Evolutionary conservation across 192 early-diverging fungal genomes (phyloP).

Genomic region (Coemansia sp.): DNA sequence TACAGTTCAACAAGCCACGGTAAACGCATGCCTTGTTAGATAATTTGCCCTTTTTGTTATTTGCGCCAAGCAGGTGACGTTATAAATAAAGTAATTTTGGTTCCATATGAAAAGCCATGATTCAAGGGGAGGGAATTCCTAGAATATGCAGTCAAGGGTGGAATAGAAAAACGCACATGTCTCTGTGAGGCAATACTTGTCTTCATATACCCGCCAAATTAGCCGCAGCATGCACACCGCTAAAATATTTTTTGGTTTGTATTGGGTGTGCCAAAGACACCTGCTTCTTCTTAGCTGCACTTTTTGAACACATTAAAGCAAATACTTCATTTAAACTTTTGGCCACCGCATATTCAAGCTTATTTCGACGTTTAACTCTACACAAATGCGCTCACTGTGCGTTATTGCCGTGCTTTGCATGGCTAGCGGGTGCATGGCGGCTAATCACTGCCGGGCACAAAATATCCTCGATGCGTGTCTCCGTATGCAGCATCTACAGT

Average conservation of each 20-base stretch:
- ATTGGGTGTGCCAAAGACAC: background rate
- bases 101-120: background rate
- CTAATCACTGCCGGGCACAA: conserved; percentile 22
- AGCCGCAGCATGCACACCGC: background rate
- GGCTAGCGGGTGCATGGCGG: background rate
- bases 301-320: background rate
- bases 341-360: no score
- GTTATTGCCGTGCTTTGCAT: conserved; percentile 7
- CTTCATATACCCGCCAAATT: background rate
- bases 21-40: background rate
- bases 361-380: no score
- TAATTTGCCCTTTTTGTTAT: background rate
- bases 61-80: background rate
- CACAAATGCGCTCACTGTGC: conserved; percentile 4
- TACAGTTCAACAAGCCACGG: background rate
- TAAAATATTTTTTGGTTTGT: background rate
- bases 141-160: background rate
- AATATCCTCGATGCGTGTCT: conserved; percentile 53
- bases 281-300: background rate
- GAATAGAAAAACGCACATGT: background rate
- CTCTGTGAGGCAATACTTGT: background rate
- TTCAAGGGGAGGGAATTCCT: no score
- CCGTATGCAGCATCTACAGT: conserved; percentile 38
- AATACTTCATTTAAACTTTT: background rate
- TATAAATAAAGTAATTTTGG: background rate